Percentiles rank a stretch among this genome's conserved stretches.
Evolutionary conservation across 176 grass and related monocot genomes (phyloP).

Genomic region (Saccharum spontaneum): DNA sequence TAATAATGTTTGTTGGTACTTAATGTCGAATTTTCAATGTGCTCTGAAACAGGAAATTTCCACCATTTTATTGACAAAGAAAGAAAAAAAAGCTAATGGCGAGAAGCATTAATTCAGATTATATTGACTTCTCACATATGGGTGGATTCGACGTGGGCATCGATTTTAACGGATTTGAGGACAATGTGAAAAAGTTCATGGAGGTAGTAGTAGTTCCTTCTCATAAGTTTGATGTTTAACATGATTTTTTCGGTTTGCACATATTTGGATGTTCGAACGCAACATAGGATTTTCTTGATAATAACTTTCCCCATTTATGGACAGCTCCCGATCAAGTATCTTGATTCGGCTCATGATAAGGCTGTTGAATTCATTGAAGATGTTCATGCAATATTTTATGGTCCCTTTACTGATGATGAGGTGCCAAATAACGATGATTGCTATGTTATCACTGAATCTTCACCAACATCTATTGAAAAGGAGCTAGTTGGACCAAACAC

Average conservation of each 20-base stretch:
- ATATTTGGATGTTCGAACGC: conserved; percentile 2
- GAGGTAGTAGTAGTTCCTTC: conserved; percentile 30
- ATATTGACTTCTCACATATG: conserved; percentile 20
- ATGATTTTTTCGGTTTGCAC: not conserved
- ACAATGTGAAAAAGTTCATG: conserved; percentile 47
- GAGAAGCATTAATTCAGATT: conserved; percentile 29
- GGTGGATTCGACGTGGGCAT: conserved; percentile 42
- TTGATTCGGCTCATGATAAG: conserved; percentile 54
- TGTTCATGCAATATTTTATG: conserved; percentile 37
- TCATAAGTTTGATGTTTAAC: conserved; percentile 10
- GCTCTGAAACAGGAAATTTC: conserved; percentile 17
- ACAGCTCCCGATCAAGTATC: conserved; percentile 43
- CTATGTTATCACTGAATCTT: not conserved
- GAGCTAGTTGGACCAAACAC: not conserved
- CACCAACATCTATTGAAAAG: conserved; percentile 12
- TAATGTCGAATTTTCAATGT: conserved; percentile 13
- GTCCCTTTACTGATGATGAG: conserved; percentile 3
- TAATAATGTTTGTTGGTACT: not conserved
- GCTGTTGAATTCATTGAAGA: conserved; percentile 59
- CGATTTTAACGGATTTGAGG: conserved; percentile 33
- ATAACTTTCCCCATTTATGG: conserved; percentile 19
- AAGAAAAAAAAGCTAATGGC: conserved; percentile 16
- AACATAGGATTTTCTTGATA: not conserved
- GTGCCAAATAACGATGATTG: conserved; percentile 15
- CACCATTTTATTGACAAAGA: conserved; percentile 2